Base-by-base conservation (phyloP, 306 rosid genomes). In the Cyclanthera cordifolia region DNA sequence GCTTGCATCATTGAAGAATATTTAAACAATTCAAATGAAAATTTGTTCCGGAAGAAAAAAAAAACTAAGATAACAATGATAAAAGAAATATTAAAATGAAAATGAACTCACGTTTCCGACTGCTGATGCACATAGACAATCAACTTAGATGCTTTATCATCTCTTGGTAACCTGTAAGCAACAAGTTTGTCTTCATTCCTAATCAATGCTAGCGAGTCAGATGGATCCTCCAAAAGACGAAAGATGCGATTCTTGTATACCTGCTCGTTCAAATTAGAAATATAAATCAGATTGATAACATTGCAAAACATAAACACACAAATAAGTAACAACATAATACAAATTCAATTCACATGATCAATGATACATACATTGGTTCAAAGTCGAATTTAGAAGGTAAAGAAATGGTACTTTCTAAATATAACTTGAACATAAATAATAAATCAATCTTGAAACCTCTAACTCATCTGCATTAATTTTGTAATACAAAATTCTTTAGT, bases 111-210 rank as follows among this genome's bases (percentile, higher is more conserved):
- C 96, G 6, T 71, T 60, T 56, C 79, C 74, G 68, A 21, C 46
- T 49, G 82, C 53, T 78, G 84, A 82, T 86, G 94, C 66, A 47
- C 28, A 79, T 83, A 90, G 59, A 81, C 76, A 79, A 86, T 77
- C 82, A 88, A 67, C 72, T 69, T 54, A 69, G 72, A 64, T 48
- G 67, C 60, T 71, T 79, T 86, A 52, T 20, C 56, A 70, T 77
- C 72, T 74, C 85, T 91, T 55, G 80, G 84, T 48, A 86, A 57
- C 58, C 91, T 89, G 70, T 91, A 91, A 47, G 94, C 96, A 0
- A 85, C 95, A 80, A 91, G 85, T 72, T 28, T 77, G 80, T 88
- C 97, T 52, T 73, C 87, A 76, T 86, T 90, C 80, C 94, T 85
- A 45, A 88, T 82, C 63, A 76, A 90, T 50, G 49, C 81, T 55